Percentiles rank a stretch among this genome's conserved stretches.
Evolutionary conservation across 1,284 basidiomycete species (phyloP).

Genomic region (Volvariella volvacea): DNA sequence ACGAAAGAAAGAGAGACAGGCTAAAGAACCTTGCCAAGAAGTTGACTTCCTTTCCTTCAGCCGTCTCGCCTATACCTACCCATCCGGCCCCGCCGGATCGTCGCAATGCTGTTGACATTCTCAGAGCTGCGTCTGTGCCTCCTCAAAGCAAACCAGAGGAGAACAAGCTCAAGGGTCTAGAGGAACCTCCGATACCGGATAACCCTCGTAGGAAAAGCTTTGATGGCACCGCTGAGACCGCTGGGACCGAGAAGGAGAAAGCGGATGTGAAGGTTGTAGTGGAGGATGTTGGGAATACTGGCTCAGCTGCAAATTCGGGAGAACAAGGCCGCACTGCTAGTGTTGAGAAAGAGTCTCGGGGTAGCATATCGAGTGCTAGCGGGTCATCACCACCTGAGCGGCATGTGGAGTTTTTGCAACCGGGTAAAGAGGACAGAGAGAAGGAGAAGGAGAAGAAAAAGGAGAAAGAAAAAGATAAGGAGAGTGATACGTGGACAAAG

Average conservation of each 20-base stretch:
- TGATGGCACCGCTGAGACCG: conserved; percentile 1
- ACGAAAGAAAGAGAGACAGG: conserved; percentile 61
- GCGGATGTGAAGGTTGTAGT: conserved; percentile 1
- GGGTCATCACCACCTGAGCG: conserved; percentile 6
- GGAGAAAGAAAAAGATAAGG: conserved; percentile 31
- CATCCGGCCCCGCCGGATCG: no score
- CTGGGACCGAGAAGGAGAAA: background rate
- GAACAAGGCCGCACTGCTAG: background rate
- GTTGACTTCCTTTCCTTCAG: conserved; percentile 34
- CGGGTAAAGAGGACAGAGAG: conserved; percentile 4
- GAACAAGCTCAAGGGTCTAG: no score
- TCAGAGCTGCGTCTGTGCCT: no score
- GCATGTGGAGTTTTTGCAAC: conserved; percentile 10
- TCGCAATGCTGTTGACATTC: no score
- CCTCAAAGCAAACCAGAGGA: no score
- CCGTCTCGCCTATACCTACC: conserved; percentile 11
- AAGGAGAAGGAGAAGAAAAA: conserved; percentile 19
- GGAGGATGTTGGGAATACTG: conserved; percentile 5
- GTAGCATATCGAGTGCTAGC: background rate
- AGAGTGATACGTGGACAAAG: conserved; percentile 50
- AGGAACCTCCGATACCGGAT: no score
- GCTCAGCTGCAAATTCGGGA: background rate
- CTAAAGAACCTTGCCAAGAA: conserved; percentile 66
- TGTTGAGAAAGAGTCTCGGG: background rate
- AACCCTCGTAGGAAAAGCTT: no score